These are phyloP conservation scores for Bondarzewia mesenterica DNA, from an alignment of 1,284 basidiomycete genomes.

Conservation along the genomic window DNA sequence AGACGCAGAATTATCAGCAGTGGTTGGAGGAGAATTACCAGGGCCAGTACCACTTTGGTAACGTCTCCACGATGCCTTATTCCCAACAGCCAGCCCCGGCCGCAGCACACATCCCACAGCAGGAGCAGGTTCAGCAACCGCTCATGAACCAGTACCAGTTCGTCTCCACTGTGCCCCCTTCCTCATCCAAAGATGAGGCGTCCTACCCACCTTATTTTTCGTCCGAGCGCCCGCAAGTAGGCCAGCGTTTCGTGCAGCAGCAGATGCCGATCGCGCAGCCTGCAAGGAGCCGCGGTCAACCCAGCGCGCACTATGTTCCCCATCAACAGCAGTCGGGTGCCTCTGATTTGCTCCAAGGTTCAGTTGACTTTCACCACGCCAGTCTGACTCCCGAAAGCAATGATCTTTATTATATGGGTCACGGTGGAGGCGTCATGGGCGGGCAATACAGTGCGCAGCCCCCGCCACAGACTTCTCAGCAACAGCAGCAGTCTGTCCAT, in stretches of 20 bases:
- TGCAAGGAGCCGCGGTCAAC: background rate
- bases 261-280: background rate
- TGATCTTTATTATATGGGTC: background rate
- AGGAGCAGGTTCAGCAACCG: constrained; percentile 3
- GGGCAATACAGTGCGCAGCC: background rate
- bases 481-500: no score
- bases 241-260: background rate
- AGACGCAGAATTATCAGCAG: constrained; percentile 16
- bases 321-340: background rate
- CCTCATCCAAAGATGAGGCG: background rate
- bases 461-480: background rate
- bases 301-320: background rate
- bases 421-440: background rate
- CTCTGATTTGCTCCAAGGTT: no score
- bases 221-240: background rate
- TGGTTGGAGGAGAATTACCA: constrained; percentile 18
- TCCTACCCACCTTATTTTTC: background rate
- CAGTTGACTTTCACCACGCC: no score
- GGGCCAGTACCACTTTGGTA: no score
- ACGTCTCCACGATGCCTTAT: background rate
- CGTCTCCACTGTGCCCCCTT: background rate
- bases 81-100: constrained; percentile 5
- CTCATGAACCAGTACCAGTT: constrained; percentile 17
- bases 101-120: constrained; percentile 3
- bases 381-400: background rate